These are phyloP conservation scores for Ogataea henricii DNA, from an alignment of 805 yeast species.

Conservation along the genomic window DNA sequence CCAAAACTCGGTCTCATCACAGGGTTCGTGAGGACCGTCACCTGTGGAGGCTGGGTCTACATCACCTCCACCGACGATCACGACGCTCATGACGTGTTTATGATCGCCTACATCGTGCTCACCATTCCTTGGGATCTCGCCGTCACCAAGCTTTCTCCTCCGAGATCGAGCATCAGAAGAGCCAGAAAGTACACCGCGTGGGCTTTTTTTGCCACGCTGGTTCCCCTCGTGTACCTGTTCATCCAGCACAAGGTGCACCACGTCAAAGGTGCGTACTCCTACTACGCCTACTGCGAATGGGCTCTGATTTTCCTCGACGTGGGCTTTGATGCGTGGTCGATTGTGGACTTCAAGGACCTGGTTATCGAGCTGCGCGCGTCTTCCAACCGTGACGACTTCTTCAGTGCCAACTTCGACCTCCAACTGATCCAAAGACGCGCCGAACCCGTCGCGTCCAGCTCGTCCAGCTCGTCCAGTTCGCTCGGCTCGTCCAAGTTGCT, in stretches of 20 bases:
- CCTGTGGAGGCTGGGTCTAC: conserved; percentile 99
- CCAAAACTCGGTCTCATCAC: conserved; percentile 48
- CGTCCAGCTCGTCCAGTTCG: too few species aligned
- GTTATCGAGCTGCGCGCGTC: conserved; percentile 45
- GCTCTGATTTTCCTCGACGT: conserved; percentile 79
- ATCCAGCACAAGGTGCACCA: conserved; percentile 90
- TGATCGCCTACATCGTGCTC: conserved; percentile 85
- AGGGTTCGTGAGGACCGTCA: conserved; percentile 87
- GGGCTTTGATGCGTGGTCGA: conserved; percentile 80
- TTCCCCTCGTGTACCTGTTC: conserved; percentile 86
- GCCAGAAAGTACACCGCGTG: conserved; percentile 54
- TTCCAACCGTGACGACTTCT: conserved; percentile 23
- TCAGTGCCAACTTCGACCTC: conserved; percentile 28
- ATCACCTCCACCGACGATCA: conserved; percentile 97
- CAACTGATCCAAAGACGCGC: conserved; percentile 14
- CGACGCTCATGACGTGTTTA: conserved; percentile 92
- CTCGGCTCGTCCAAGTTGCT: too few species aligned
- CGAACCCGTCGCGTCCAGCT: background rate
- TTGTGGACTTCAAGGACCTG: conserved; percentile 66
- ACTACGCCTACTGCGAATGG: conserved; percentile 96
- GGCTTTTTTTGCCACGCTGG: conserved; percentile 67
- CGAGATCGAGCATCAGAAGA: conserved; percentile 49
- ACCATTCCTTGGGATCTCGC: conserved; percentile 89
- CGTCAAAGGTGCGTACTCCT: conserved; percentile 91
- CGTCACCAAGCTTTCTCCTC: conserved; percentile 52